Percentiles rank a stretch among this genome's conserved stretches.
Evolutionary conservation across 2,329 filamentous ascomycete genomes (phyloP).

Genomic region (Colletotrichum tanaceti): DNA sequence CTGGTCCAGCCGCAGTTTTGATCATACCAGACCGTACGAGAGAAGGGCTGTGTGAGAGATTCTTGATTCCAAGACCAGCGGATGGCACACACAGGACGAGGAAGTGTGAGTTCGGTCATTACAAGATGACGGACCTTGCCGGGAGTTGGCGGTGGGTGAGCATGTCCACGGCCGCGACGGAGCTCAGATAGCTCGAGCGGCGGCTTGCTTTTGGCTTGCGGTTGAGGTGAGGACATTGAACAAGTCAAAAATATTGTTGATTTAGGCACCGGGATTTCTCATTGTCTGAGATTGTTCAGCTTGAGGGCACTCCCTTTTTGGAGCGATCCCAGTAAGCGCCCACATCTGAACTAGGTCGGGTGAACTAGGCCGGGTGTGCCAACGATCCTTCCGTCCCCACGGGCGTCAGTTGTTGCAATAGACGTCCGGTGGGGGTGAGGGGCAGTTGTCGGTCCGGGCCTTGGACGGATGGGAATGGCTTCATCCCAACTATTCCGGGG

Average conservation of each 20-base stretch:
- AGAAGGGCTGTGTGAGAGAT: not conserved
- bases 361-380: too few relatives aligned
- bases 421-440: not conserved
- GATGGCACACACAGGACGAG: not conserved
- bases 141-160: constrained; percentile 4
- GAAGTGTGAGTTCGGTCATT: not conserved
- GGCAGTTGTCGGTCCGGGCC: not conserved
- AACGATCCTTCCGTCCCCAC: not conserved
- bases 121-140: not conserved
- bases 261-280: constrained; percentile 1
- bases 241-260: not conserved
- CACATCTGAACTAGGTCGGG: not conserved
- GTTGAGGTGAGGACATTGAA: too few relatives aligned
- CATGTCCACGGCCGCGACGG: not conserved
- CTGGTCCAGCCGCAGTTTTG: constrained; percentile 11
- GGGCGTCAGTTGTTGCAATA: constrained; percentile 21
- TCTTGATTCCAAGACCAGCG: not conserved
- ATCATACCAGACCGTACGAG: constrained; percentile 2
- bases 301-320: constrained; percentile 15
- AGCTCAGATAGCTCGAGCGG: not conserved
- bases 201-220: not conserved
- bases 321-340: constrained; percentile 5
- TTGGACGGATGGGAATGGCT: constrained; percentile 13
- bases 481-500: constrained; percentile 1
- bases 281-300: constrained; percentile 17